Percentiles rank a stretch among this genome's conserved stretches.
Evolutionary conservation across 768 basidiomycete species (phyloP).

Genomic region (Termitomyces sp.): DNA sequence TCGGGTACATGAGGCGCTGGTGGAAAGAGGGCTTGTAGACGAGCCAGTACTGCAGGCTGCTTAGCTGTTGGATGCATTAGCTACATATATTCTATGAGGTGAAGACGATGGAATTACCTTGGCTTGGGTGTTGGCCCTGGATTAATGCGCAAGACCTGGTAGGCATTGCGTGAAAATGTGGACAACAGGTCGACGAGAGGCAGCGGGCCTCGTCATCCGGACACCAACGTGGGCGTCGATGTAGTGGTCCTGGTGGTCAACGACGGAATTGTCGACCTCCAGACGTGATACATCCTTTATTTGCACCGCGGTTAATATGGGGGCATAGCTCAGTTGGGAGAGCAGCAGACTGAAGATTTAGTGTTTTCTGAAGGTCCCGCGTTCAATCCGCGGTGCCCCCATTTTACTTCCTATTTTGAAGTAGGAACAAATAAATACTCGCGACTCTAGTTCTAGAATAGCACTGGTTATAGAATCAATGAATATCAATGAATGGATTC

Average conservation of each 20-base stretch:
- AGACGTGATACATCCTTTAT: not conserved
- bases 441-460: too few species aligned
- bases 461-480: too few species aligned
- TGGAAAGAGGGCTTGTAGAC: constrained; percentile 16
- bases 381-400: constrained; percentile 20
- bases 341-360: constrained; percentile 13
- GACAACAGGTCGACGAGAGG: not conserved
- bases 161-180: not conserved
- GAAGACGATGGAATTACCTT: not conserved
- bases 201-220: not conserved
- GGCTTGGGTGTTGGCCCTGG: not conserved
- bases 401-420: too few species aligned
- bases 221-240: not conserved
- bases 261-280: not conserved
- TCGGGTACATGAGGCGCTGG: constrained; percentile 5
- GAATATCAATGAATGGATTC: too few species aligned
- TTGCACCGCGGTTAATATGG: not conserved
- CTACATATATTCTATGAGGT: not conserved
- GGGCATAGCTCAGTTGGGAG: constrained; percentile 16
- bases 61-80: not conserved
- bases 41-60: constrained; percentile 9
- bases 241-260: not conserved
- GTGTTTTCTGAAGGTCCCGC: constrained; percentile 17
- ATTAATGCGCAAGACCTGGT: not conserved
- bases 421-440: too few species aligned